These are phyloP conservation scores for Davidsoniella neocaledoniae DNA, from an alignment of 2,329 filamentous ascomycete species.

Conservation along the genomic window DNA sequence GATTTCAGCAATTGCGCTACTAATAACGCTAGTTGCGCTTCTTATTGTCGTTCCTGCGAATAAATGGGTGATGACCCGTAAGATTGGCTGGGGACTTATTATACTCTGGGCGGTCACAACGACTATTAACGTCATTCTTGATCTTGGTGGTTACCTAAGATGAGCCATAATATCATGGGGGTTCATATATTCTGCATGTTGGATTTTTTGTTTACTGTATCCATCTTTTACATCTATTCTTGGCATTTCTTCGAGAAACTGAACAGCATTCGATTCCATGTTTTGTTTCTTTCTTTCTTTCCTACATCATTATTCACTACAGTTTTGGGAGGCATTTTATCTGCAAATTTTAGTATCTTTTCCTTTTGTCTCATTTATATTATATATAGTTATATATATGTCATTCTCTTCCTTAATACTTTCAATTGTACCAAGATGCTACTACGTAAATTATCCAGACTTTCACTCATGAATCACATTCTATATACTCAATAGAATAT, in stretches of 20 bases:
- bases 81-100: conserved; percentile 68
- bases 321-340: too few relatives aligned
- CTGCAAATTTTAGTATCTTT: too few relatives aligned
- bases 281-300: neutral
- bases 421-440: too few relatives aligned
- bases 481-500: too few relatives aligned
- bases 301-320: too few relatives aligned
- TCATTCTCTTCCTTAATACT: too few relatives aligned
- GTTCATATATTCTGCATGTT: conserved; percentile 4
- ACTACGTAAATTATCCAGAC: too few relatives aligned
- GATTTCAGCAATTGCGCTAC: conserved; percentile 67
- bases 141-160: conserved; percentile 38
- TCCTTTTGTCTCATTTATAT: too few relatives aligned
- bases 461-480: too few relatives aligned
- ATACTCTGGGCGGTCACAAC: conserved; percentile 69
- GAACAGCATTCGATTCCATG: neutral
- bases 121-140: conserved; percentile 62
- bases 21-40: conserved; percentile 63
- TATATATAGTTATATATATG: too few relatives aligned
- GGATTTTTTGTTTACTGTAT: neutral
- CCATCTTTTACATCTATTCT: neutral
- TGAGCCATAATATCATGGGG: conserved; percentile 22
- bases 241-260: neutral
- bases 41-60: conserved; percentile 71
- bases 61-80: conserved; percentile 67